Evolutionary conservation across 2,329 filamentous ascomycete species (phyloP).

Genomic region (Aureobasidium sp.): DNA sequence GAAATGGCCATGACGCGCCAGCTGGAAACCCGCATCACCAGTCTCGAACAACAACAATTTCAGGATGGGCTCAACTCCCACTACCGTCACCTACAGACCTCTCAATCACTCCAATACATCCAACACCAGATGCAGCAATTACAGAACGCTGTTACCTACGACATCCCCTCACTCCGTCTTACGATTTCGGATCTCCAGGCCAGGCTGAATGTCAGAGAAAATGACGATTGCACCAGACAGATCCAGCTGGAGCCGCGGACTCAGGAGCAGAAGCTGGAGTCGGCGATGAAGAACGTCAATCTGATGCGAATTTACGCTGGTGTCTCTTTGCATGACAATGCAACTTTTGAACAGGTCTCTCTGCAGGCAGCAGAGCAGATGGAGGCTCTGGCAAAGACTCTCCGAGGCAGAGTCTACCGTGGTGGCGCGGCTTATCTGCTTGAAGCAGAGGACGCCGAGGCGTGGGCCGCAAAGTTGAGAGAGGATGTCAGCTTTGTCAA

Average conservation of each 20-base stretch:
- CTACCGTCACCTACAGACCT: not conserved
- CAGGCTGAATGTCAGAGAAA: not conserved
- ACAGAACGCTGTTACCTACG: not conserved
- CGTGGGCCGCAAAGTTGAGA: not conserved
- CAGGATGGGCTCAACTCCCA: not conserved
- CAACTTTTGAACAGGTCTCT: not conserved
- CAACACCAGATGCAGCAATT: not conserved
- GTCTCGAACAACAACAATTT: not conserved
- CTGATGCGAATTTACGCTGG: not conserved
- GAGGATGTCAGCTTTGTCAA: not conserved
- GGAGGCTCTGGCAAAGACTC: not conserved
- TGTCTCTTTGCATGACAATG: not conserved
- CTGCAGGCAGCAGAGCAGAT: not conserved
- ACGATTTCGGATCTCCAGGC: not conserved
- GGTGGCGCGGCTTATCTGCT: not conserved
- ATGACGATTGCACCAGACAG: not conserved
- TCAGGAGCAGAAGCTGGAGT: not conserved
- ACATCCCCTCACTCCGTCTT: not conserved
- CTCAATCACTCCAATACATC: not conserved
- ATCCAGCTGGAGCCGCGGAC: not conserved
- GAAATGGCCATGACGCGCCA: not conserved
- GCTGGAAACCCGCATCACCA: not conserved
- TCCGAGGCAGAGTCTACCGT: not conserved
- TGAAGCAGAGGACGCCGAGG: not conserved
- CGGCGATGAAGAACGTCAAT: not conserved